Conservation (phyloP, 2,329 filamentous ascomycete species). For the Microdochium paspali region DNA sequence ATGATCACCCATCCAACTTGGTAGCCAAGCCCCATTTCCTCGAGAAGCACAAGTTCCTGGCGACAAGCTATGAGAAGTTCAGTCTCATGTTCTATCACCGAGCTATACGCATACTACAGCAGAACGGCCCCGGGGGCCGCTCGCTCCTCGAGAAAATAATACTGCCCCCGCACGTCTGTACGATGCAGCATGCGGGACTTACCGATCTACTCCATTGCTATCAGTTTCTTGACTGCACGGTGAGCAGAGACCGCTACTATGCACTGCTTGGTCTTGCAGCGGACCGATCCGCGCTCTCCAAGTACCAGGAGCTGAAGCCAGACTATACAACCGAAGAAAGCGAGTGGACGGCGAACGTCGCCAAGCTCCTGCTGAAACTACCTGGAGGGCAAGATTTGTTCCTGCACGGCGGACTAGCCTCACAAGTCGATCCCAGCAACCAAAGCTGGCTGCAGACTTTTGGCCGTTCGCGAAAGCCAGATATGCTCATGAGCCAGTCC, state of each 20-base stretch:
- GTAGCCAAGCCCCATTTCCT: neutral
- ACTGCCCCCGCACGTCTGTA: neutral
- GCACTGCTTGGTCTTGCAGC: neutral
- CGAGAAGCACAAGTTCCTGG: neutral
- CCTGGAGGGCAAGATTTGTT: neutral
- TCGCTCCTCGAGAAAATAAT: neutral
- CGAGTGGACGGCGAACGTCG: neutral
- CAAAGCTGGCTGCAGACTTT: neutral
- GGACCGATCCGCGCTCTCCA: neutral
- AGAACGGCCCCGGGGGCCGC: neutral
- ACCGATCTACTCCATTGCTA: neutral
- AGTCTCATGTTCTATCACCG: neutral
- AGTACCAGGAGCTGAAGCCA: neutral
- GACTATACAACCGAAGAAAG: neutral
- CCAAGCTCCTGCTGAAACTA: neutral
- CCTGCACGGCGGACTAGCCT: neutral
- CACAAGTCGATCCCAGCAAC: neutral
- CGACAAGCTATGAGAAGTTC: neutral
- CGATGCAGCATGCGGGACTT: neutral
- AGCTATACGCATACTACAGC: neutral
- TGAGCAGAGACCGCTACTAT: neutral
- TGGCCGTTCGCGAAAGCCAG: neutral
- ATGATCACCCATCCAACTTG: neutral
- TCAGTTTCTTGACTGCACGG: neutral
- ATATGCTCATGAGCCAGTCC: neutral